Evolutionary conservation across 805 yeast species (phyloP), one percentile per base, ranked within the genome.

Genomic region (Dipodascus albidus): DNA sequence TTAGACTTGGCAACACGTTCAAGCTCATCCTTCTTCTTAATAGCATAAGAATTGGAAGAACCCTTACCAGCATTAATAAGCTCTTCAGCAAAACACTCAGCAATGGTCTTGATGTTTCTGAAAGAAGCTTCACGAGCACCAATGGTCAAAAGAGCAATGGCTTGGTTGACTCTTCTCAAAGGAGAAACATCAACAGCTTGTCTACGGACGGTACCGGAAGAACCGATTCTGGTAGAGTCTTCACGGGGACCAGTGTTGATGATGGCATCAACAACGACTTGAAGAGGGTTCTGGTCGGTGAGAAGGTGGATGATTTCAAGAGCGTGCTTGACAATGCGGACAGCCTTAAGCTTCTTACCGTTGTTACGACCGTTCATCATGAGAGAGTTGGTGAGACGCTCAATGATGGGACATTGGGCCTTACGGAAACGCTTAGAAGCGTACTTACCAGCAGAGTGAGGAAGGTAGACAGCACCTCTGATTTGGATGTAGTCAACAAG

Each of bases 281-380:
- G 99, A 77, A 93, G 76, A 74, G 99, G 99, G 96, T 93, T 93
- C 78, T 84, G 95, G 77, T 91, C 99, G 69, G 99, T 89, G 74
- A 95, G 83, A 66, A 93, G 90, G 83, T 84, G 74, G 78, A 93
- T 83, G 82, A 93, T 93, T 78, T 93, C 99, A 74, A 93, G 80
- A 68, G 99, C 91, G 84, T 93, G 99, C 83, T 95, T 87, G 76
- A 93, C 89, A 75, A 93, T 93, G 86, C 98, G 90, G 69, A 93
- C 98, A 70, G 99, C 99, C 87, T 91, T 90, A 77, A 95, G 87
- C 82, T 93, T 93, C 85, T 93, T 93, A 85, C 99, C 99, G 86
- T 95, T 93, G 95, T 93, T 93, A 83, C 98, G 91, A 82, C 99
- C 99, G 86, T 93, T 90, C 99, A 93, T 93, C 99, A 93, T 93